These are phyloP conservation scores for Penicillium vulpinum DNA, from an alignment of 2,329 filamentous ascomycete genomes.

Conservation along the genomic window DNA sequence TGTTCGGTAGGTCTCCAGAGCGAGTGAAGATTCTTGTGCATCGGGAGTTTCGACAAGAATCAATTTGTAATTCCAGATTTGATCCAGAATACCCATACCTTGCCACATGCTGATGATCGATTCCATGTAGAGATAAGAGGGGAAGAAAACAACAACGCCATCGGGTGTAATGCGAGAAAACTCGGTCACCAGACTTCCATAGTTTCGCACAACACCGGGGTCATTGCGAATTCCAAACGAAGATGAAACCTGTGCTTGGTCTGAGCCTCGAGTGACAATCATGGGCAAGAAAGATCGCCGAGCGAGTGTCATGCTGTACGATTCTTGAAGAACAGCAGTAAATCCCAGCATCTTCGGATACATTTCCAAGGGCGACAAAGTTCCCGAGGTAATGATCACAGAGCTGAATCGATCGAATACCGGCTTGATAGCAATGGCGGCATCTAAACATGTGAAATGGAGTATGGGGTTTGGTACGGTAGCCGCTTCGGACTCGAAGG, in stretches of 20 bases:
- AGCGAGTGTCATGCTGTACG: slow-evolving; percentile 94
- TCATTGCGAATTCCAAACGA: slow-evolving; percentile 95
- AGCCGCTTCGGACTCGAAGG: slow-evolving; percentile 91
- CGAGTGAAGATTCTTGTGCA: slow-evolving; percentile 92
- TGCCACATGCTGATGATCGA: slow-evolving; percentile 99
- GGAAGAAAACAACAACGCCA: slow-evolving; percentile 98
- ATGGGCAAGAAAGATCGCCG: slow-evolving; percentile 94
- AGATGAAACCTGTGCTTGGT: slow-evolving; percentile 89
- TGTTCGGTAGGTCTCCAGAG: slow-evolving; percentile 93
- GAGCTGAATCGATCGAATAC: slow-evolving; percentile 97
- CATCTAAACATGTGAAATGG: slow-evolving; percentile 94
- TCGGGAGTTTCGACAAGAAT: slow-evolving; percentile 98
- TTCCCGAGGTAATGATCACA: slow-evolving; percentile 97
- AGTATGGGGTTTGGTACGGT: slow-evolving; percentile 96
- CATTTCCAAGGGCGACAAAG: slow-evolving; percentile 95
- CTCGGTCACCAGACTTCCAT: slow-evolving; percentile 87
- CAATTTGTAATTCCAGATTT: slow-evolving; percentile 98
- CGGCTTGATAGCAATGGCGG: slow-evolving; percentile 95
- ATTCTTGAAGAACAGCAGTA: slow-evolving; percentile 88
- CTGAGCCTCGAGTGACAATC: slow-evolving; percentile 93
- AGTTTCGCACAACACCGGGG: slow-evolving; percentile 94
- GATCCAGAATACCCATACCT: slow-evolving; percentile 94
- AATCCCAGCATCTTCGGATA: slow-evolving; percentile 99
- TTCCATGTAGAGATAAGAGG: slow-evolving; percentile 98
- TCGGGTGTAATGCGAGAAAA: slow-evolving; percentile 96